phyloP scores from a whole-genome alignment of 345 rosid species.

The Xanthoceras sorbifolium region DNA sequence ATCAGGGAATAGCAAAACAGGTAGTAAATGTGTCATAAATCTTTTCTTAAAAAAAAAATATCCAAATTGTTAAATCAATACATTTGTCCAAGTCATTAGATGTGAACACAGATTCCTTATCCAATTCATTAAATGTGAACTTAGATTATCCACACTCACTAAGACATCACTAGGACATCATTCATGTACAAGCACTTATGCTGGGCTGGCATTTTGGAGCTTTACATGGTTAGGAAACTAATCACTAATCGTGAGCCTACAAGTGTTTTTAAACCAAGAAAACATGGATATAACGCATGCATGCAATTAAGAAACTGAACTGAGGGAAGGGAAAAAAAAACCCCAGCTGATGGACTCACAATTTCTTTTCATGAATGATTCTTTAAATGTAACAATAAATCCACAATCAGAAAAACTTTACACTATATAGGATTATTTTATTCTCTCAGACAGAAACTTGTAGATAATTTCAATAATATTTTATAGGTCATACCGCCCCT shows the following conservation, averaged over 20 bases:
- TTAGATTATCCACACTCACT: not conserved
- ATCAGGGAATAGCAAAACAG: not conserved
- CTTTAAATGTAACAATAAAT: not conserved
- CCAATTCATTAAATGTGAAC: not conserved
- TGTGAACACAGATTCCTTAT: not conserved
- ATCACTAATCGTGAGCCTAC: constrained; percentile 1
- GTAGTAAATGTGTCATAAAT: not conserved
- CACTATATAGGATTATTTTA: not conserved
- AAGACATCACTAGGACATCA: not conserved
- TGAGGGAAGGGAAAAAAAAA: too few species aligned
- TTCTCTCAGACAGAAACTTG: not conserved
- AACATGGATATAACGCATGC: not conserved
- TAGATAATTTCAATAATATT: constrained; percentile 20
- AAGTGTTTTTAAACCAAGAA: constrained; percentile 1
- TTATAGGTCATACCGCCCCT: constrained; percentile 72
- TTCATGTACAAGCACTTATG: not conserved
- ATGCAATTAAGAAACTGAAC: not conserved
- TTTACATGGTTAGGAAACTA: not conserved
- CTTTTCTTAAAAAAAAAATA: not conserved
- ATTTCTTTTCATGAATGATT: not conserved
- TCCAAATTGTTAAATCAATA: not conserved
- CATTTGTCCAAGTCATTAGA: not conserved
- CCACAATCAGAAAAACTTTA: not conserved
- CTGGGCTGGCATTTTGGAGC: not conserved
- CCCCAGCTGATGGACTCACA: not conserved